Evolutionary conservation across 495 filamentous ascomycete genomes (phyloP).

Genomic region (Xanthoparmelia taractica): DNA sequence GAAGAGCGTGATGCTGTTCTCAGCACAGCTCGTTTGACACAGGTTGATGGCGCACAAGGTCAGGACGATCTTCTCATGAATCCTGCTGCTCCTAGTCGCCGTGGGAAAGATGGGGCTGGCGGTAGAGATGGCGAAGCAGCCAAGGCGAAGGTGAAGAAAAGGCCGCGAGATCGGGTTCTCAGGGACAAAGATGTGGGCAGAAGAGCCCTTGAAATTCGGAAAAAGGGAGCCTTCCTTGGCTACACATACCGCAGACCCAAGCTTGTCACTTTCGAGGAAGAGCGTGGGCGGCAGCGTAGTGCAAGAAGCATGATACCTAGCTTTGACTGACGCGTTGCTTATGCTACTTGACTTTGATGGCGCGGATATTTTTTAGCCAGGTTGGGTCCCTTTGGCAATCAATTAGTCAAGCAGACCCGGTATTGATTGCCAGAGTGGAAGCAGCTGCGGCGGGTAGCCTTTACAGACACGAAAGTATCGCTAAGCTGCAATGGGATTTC

Average conservation of each 20-base stretch:
- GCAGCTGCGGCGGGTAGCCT: background rate
- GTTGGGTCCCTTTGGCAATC: background rate
- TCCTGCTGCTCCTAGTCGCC: background rate
- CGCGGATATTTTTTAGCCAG: background rate
- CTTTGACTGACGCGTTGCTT: conserved; percentile 8
- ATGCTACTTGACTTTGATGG: background rate
- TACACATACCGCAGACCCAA: conserved; percentile 72
- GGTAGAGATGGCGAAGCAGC: conserved; percentile 3
- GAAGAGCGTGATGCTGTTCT: background rate
- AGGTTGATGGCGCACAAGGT: conserved; percentile 20
- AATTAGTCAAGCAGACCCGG: background rate
- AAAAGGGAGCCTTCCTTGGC: conserved; percentile 75
- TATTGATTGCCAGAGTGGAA: background rate
- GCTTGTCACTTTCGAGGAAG: conserved; percentile 23
- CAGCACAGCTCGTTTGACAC: conserved; percentile 9
- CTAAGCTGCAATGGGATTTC: background rate
- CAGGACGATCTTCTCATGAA: conserved; percentile 2
- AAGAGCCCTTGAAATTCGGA: conserved; percentile 67
- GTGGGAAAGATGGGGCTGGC: background rate
- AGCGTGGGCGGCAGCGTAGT: conserved; percentile 17
- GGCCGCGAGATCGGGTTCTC: conserved; percentile 72
- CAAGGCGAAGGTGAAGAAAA: conserved; percentile 50
- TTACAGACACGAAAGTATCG: background rate
- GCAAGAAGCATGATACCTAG: conserved; percentile 19
- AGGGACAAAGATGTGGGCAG: conserved; percentile 57